These are phyloP conservation scores for Cyberlindnera maritima DNA, from an alignment of 805 yeast genomes.

Conservation along the genomic window DNA sequence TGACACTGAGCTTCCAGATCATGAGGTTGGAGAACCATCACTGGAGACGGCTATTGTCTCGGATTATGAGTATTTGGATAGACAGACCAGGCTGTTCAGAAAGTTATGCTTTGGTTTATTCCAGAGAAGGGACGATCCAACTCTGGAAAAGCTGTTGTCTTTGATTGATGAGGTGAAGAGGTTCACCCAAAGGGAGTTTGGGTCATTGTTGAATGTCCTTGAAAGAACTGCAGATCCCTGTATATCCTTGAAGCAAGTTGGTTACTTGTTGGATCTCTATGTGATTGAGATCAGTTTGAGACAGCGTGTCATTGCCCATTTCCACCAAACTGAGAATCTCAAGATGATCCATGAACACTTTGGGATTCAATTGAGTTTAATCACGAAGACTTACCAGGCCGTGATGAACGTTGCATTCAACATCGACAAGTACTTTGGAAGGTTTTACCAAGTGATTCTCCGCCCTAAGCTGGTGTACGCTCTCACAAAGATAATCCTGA, in stretches of 20 bases:
- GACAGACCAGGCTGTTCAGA: conserved; percentile 30
- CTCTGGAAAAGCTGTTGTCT: conserved; percentile 33
- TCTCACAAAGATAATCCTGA: not conserved
- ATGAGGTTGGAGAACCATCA: conserved; percentile 34
- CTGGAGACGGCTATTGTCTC: conserved; percentile 37
- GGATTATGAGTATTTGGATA: conserved; percentile 29
- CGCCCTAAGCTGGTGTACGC: not conserved
- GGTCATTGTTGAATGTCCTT: conserved; percentile 18
- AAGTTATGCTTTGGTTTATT: conserved; percentile 30
- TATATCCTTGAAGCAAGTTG: conserved; percentile 22
- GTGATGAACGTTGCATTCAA: not conserved
- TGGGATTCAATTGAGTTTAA: conserved; percentile 26
- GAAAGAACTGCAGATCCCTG: conserved; percentile 7
- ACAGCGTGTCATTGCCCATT: conserved; percentile 37
- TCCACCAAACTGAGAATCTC: conserved; percentile 30
- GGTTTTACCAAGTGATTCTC: not conserved
- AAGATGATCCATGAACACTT: conserved; percentile 34
- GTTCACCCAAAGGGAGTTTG: conserved; percentile 26
- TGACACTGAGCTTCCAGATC: conserved; percentile 26
- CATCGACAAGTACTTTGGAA: not conserved
- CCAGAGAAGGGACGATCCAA: conserved; percentile 34
- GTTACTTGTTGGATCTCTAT: conserved; percentile 26
- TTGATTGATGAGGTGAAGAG: conserved; percentile 33
- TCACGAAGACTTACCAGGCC: conserved; percentile 21
- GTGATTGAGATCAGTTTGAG: conserved; percentile 33